Conservation (phyloP, 441 rosid genomes). For the Mallotus repandus region DNA sequence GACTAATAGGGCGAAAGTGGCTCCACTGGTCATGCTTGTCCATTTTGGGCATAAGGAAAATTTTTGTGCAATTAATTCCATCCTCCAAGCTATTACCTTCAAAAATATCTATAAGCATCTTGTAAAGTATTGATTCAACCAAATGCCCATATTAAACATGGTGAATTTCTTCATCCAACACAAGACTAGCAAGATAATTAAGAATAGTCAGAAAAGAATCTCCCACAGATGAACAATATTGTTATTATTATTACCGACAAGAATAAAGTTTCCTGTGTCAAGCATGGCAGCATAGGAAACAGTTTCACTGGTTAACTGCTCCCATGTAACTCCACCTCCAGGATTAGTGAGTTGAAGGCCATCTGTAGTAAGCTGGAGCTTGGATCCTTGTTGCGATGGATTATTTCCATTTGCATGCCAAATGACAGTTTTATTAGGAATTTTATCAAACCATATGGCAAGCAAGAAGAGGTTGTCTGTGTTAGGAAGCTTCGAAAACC, state of each 20-base stretch:
- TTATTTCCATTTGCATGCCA: slow-evolving; percentile 19
- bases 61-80: no score
- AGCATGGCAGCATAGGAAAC: slow-evolving; percentile 16
- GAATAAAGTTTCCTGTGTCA: slow-evolving; percentile 24
- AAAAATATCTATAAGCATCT: no score
- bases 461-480: slow-evolving; percentile 16
- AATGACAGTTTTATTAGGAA: slow-evolving; percentile 17
- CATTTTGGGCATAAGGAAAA: no score
- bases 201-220: no score
- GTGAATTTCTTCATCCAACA: no score
- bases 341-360: slow-evolving; percentile 16
- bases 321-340: neutral
- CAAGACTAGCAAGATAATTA: no score
- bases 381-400: slow-evolving; percentile 11
- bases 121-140: no score
- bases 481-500: slow-evolving; percentile 10
- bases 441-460: slow-evolving; percentile 23
- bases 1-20: no score
- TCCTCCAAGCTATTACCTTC: no score
- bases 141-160: no score
- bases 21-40: no score
- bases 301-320: neutral
- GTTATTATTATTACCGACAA: neutral
- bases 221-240: no score
- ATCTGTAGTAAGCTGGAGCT: slow-evolving; percentile 3